These are phyloP conservation scores for Colletotrichum neosansevieriae DNA, from an alignment of 2,329 filamentous ascomycete genomes.

Conservation along the genomic window DNA sequence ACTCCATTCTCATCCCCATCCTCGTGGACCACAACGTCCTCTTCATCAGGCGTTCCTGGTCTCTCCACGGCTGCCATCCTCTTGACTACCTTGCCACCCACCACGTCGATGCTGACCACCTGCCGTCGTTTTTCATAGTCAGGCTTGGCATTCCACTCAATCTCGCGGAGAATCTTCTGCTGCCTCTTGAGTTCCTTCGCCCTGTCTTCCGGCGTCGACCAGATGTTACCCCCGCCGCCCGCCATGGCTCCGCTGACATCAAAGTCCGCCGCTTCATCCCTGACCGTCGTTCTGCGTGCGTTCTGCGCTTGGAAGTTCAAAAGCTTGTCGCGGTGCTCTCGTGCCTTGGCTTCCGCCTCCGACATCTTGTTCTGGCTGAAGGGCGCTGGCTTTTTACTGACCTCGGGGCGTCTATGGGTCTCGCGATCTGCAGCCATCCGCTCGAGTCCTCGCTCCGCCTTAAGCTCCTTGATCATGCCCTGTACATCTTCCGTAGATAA, in stretches of 20 bases:
- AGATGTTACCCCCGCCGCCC: conserved; percentile 72
- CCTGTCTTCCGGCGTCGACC: conserved; percentile 86
- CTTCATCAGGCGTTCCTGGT: conserved; percentile 64
- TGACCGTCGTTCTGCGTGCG: conserved; percentile 83
- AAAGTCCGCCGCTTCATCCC: conserved; percentile 82
- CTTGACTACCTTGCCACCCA: conserved; percentile 80
- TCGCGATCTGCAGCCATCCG: conserved; percentile 85
- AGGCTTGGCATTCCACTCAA: conserved; percentile 86
- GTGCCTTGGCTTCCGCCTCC: conserved; percentile 75
- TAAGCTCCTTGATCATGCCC: conserved; percentile 85
- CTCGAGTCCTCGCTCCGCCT: conserved; percentile 87
- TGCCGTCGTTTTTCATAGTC: conserved; percentile 91
- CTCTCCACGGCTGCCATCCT: conserved; percentile 75
- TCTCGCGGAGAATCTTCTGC: conserved; percentile 84
- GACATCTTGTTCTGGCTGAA: conserved; percentile 66
- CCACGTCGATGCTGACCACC: conserved; percentile 86
- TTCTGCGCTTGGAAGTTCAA: conserved; percentile 89
- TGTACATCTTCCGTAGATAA: conserved; percentile 81
- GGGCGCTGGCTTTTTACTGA: conserved; percentile 69
- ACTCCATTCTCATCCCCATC: conserved; percentile 46
- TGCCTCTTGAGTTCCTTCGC: conserved; percentile 87
- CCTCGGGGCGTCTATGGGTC: conserved; percentile 73
- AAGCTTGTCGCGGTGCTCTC: conserved; percentile 83
- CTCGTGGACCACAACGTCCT: conserved; percentile 39
- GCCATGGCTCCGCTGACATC: conserved; percentile 61